Base-by-base conservation (phyloP, 208 protist genomes). In the Crithidia fasciculata region DNA sequence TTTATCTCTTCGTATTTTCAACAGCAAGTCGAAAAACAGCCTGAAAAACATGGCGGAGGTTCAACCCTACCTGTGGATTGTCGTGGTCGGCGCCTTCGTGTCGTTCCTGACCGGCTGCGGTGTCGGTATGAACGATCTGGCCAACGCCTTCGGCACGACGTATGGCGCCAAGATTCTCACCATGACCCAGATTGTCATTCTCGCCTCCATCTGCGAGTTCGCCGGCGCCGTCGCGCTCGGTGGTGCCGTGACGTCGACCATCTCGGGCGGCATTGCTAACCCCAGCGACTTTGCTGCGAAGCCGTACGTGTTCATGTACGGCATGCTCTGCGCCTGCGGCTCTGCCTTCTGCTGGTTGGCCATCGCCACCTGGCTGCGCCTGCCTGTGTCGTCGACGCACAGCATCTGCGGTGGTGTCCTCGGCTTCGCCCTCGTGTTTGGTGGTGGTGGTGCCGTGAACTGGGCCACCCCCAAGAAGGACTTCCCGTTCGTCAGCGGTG, bases 51-150 rank as follows among this genome's bases (percentile, higher is more conserved):
- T 88, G 84, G 37, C 56, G 36, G 56, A 63, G 4, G 36, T 78
- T n/a, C 62, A 80, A 53, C 85, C 85, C 15, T 90, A 83, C 53
- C 70, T 92, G 47, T 94, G 89, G 87, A 89, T 94, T 50, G 74
- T 87, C 58, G 64, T 92, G 53, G 75, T 91, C 49, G 77, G 81
- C 61, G 80, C 75, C 59, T 80, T 95, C 49, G 57, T 90, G 9
- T 73, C 79, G 43, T 92, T 95, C 79, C 74, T 93, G 50, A 78
- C 85, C 44, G 86, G 77, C 45, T 78, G 70, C 66, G 90, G 85
- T 56, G 90, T 90, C 43, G 93, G 93, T 43, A 85, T 88, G 60
- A 97, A 97, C 52, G 93, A 97, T 67, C 85, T 97, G 19, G 87
- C 87, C 71, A 97, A 97, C 79, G 84, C 90, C 71, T 95, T 97